Conservation (phyloP, 495 filamentous ascomycete genomes). For the Penicillium bovifimosum region DNA sequence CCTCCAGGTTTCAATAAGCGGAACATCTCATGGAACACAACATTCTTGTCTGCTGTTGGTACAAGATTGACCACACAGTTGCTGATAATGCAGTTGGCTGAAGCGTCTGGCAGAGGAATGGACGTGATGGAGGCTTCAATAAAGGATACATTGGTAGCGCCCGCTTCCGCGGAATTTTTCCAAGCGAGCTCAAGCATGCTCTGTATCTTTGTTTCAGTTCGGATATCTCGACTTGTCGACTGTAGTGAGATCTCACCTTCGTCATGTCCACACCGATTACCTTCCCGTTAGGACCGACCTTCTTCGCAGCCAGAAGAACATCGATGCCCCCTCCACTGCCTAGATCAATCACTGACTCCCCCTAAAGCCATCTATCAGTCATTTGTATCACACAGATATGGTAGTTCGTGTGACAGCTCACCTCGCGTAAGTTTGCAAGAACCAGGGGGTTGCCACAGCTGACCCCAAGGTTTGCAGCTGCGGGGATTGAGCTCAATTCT, state of each 20-base stretch:
- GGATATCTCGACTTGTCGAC: not conserved
- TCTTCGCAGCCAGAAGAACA: constrained; percentile 53
- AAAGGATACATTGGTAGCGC: constrained; percentile 44
- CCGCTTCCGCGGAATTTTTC: constrained; percentile 36
- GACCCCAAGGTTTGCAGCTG: constrained; percentile 56
- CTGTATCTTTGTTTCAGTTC: constrained; percentile 19
- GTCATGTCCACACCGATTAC: constrained; percentile 67
- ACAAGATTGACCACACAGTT: constrained; percentile 67
- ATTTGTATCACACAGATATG: not conserved
- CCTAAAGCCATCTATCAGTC: constrained; percentile 24
- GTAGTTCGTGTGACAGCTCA: constrained; percentile 12
- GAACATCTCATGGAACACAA: constrained; percentile 56
- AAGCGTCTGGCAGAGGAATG: constrained; percentile 38
- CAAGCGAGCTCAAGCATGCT: constrained; percentile 53
- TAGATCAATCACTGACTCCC: constrained; percentile 60
- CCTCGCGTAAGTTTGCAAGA: constrained; percentile 47
- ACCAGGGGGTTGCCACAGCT: constrained; percentile 63
- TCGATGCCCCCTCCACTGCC: constrained; percentile 62
- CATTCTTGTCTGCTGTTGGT: constrained; percentile 48
- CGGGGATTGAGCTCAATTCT: constrained; percentile 50
- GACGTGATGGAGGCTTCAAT: constrained; percentile 49
- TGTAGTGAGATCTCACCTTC: constrained; percentile 29
- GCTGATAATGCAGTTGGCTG: constrained; percentile 55
- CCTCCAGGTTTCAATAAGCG: constrained; percentile 58
- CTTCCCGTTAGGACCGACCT: constrained; percentile 48